phyloP scores from a whole-genome alignment of 768 basidiomycete genomes.

The Calvatia gigantea region DNA sequence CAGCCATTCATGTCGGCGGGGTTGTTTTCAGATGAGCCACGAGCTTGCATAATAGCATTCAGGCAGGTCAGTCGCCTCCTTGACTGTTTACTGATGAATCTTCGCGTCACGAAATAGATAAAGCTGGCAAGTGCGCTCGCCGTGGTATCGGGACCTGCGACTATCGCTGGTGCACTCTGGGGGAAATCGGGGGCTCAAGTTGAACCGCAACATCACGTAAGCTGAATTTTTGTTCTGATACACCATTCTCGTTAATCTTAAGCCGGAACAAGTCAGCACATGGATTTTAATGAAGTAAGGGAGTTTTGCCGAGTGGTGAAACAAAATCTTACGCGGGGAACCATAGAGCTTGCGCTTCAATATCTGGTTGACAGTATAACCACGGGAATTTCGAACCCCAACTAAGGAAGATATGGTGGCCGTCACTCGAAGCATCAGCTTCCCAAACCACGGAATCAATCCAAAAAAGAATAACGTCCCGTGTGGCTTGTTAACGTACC shows the following conservation, averaged over 20 bases:
- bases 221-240: background rate
- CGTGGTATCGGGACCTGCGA: constrained; percentile 30
- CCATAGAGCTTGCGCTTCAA: constrained; percentile 10
- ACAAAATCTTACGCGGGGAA: constrained; percentile 20
- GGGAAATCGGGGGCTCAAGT: background rate
- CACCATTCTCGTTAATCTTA: constrained; percentile 3
- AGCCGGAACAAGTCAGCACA: background rate
- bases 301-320: constrained; percentile 23
- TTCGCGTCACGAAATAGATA: constrained; percentile 23
- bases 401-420: background rate
- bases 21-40: background rate
- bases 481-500: background rate
- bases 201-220: constrained; percentile 6
- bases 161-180: constrained; percentile 20
- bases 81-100: constrained; percentile 24
- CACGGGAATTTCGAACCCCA: constrained; percentile 15
- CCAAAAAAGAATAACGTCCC: constrained; percentile 10
- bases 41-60: constrained; percentile 32
- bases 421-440: constrained; percentile 7
- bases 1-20: background rate
- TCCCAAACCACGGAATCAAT: constrained; percentile 10
- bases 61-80: constrained; percentile 22
- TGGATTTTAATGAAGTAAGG: background rate
- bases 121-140: constrained; percentile 22
- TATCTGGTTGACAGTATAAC: constrained; percentile 19